Percentiles rank a stretch among this genome's conserved stretches.
Evolutionary conservation across 2,329 filamentous ascomycete genomes (phyloP).

Genomic region (Alternaria atra): DNA sequence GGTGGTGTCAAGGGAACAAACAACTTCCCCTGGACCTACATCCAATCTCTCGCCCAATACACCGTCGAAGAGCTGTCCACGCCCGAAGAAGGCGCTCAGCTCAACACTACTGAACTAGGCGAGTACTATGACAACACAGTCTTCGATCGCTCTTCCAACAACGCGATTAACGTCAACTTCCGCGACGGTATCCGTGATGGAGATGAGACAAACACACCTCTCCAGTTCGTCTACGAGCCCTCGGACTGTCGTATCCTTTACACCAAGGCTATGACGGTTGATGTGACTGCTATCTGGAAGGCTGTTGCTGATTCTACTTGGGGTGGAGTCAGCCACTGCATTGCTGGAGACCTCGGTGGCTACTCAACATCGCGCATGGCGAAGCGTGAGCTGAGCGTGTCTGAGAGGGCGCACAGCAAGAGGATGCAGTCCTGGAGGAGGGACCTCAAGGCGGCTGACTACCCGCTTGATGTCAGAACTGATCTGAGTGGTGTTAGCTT

Average conservation of each 20-base stretch:
- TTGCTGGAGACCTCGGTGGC: slow-evolving; percentile 42
- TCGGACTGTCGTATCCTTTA: slow-evolving; percentile 70
- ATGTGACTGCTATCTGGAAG: slow-evolving; percentile 65
- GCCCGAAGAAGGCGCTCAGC: slow-evolving; percentile 35
- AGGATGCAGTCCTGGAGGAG: slow-evolving; percentile 44
- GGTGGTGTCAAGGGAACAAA: slow-evolving; percentile 71
- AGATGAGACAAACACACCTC: slow-evolving; percentile 55
- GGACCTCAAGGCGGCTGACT: slow-evolving; percentile 37
- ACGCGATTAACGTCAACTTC: slow-evolving; percentile 48
- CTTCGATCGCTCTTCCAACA: slow-evolving; percentile 42
- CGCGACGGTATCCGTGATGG: slow-evolving; percentile 55
- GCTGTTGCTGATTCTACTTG: slow-evolving; percentile 50
- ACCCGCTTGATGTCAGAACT: slow-evolving; percentile 48
- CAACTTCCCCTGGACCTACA: slow-evolving; percentile 43
- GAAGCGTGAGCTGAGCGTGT: slow-evolving; percentile 35
- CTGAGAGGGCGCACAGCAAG: slow-evolving; percentile 36
- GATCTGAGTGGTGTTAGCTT: slow-evolving; percentile 35
- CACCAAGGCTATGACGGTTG: slow-evolving; percentile 64
- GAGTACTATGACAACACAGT: slow-evolving; percentile 43
- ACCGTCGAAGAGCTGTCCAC: slow-evolving; percentile 32
- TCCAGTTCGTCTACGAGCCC: slow-evolving; percentile 69
- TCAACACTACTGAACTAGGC: slow-evolving; percentile 43
- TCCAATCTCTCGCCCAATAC: slow-evolving; percentile 39
- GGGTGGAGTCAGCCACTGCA: slow-evolving; percentile 43
- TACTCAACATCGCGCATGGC: slow-evolving; percentile 22